phyloP scores from a whole-genome alignment of 192 early-diverging fungal genomes.

The Linnemannia elongata region DNA sequence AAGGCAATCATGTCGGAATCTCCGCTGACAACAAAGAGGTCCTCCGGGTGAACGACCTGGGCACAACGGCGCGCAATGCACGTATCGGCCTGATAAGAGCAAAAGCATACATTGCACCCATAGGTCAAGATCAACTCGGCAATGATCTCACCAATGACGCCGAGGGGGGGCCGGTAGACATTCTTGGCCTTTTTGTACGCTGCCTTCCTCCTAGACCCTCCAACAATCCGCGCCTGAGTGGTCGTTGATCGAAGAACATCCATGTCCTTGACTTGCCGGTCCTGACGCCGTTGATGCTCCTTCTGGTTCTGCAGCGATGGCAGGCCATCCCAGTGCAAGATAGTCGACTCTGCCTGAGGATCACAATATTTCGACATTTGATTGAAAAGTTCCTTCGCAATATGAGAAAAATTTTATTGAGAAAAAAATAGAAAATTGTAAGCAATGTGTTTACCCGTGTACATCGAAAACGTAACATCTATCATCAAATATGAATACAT shows the following conservation, averaged over 20 bases:
- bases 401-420: not conserved
- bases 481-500: conserved; percentile 7
- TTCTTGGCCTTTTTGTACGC: not conserved
- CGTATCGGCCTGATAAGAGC: not conserved
- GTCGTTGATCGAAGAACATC: not conserved
- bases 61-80: not conserved
- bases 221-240: not conserved
- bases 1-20: not conserved
- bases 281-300: not conserved
- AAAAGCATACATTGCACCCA: not conserved
- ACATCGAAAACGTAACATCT: not conserved
- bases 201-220: not conserved
- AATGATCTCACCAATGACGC: not conserved
- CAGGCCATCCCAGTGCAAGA: not conserved
- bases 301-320: not conserved
- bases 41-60: not conserved
- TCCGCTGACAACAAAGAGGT: not conserved
- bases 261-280: not conserved
- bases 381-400: not conserved
- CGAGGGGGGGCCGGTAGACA: not conserved
- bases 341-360: not conserved
- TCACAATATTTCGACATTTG: conserved; percentile 1
- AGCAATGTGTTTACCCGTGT: not conserved
- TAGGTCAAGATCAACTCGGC: not conserved
- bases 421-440: not conserved